These are phyloP conservation scores for Verbascum thapsus DNA, from an alignment of 257 asterid genomes.

Conservation along the genomic window DNA sequence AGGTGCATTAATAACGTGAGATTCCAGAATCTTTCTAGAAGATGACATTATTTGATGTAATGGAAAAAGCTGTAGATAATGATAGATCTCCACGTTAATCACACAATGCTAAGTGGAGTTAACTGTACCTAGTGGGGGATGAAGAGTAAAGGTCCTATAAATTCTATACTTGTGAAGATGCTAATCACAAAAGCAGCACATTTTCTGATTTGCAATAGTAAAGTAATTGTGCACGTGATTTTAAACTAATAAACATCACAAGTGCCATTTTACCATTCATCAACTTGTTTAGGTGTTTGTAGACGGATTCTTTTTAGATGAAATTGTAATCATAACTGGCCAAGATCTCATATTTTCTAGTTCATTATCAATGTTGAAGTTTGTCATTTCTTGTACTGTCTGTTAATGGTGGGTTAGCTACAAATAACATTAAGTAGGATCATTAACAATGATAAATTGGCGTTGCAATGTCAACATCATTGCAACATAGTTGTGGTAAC, in stretches of 20 bases:
- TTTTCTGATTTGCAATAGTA: slow-evolving; percentile 1
- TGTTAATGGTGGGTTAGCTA: neutral
- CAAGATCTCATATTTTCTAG: no score
- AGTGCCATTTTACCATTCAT: neutral
- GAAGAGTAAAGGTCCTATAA: neutral
- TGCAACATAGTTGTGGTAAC: no score
- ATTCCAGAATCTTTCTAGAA: slow-evolving; percentile 10
- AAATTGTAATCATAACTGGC: no score
- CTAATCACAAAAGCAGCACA: neutral
- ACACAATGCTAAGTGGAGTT: slow-evolving; percentile 11
- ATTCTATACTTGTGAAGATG: slow-evolving; percentile 9
- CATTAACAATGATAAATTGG: neutral
- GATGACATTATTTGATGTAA: neutral
- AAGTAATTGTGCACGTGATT: neutral
- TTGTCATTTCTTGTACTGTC: neutral
- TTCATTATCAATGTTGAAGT: neutral
- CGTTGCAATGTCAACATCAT: neutral
- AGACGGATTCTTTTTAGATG: no score
- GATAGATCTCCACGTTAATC: neutral
- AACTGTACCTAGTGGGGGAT: neutral
- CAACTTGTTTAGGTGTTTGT: no score
- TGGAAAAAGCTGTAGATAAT: neutral
- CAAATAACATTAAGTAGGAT: neutral
- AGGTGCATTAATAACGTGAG: neutral
- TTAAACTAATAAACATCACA: neutral